Percentiles rank a stretch among this genome's conserved stretches.
Evolutionary conservation across 2,329 filamentous ascomycete species (phyloP).

Genomic region (Zopfia rhizophila): DNA sequence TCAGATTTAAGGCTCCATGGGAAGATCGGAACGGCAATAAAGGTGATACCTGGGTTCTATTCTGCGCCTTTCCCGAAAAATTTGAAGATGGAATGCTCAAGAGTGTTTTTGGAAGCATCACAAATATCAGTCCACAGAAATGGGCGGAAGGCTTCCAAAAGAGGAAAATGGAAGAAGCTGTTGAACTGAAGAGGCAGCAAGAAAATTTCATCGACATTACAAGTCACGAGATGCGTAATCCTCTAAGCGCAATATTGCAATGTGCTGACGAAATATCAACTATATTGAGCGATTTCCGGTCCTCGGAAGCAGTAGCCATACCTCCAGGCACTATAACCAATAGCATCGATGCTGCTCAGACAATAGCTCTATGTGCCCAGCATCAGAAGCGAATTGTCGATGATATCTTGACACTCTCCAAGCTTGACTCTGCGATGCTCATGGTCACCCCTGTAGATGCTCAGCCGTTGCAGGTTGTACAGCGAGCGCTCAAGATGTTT

Average conservation of each 20-base stretch:
- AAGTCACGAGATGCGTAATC: constrained; percentile 81
- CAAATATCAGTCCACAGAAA: constrained; percentile 87
- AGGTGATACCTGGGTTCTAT: constrained; percentile 78
- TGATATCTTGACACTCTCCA: constrained; percentile 58
- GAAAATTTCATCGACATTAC: constrained; percentile 86
- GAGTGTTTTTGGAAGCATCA: constrained; percentile 82
- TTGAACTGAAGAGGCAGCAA: constrained; percentile 82
- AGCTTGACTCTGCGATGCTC: constrained; percentile 79
- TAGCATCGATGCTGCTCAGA: constrained; percentile 79
- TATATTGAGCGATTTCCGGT: constrained; percentile 58
- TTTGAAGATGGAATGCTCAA: constrained; percentile 72
- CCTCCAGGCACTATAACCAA: constrained; percentile 63
- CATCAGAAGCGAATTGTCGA: constrained; percentile 74
- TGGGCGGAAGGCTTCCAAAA: constrained; percentile 84
- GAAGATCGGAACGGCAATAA: constrained; percentile 67
- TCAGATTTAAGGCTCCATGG: constrained; percentile 77
- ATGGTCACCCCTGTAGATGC: constrained; percentile 76
- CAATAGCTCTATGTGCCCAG: constrained; percentile 79
- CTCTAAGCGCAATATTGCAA: constrained; percentile 77
- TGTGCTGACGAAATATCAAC: constrained; percentile 78
- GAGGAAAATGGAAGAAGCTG: constrained; percentile 79
- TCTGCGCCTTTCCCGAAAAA: constrained; percentile 80
- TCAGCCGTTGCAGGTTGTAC: constrained; percentile 73
- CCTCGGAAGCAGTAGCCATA: constrained; percentile 58
- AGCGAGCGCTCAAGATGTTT: constrained; percentile 79